Conservation (phyloP, 2,329 filamentous ascomycete genomes). For the Cercospora zeina region DNA sequence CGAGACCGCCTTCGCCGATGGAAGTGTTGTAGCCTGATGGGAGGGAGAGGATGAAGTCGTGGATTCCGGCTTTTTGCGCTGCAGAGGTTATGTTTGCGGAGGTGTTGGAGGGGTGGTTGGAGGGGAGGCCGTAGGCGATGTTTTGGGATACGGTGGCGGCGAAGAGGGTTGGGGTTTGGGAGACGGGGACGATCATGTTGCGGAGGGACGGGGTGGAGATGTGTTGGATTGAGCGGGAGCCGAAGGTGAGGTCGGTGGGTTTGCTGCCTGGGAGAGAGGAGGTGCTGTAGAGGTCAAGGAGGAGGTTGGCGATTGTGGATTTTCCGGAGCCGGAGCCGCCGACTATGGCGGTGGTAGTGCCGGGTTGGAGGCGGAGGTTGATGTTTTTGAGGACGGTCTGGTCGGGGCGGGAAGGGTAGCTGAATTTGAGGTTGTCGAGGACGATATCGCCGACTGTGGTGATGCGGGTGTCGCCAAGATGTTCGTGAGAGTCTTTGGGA, state of each 20-base stretch:
- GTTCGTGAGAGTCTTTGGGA: constrained; percentile 60
- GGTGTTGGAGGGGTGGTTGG: constrained; percentile 54
- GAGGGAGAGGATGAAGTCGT: constrained; percentile 74
- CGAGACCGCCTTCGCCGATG: constrained; percentile 73
- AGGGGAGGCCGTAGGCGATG: constrained; percentile 73
- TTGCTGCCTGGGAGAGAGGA: constrained; percentile 42
- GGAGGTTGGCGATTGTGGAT: constrained; percentile 73
- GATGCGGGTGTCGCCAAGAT: constrained; percentile 50
- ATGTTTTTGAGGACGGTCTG: constrained; percentile 61
- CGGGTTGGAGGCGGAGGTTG: constrained; percentile 63
- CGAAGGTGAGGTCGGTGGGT: constrained; percentile 58
- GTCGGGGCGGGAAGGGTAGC: constrained; percentile 63
- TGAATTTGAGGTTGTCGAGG: constrained; percentile 67
- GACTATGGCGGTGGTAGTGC: constrained; percentile 73
- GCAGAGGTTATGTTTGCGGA: constrained; percentile 50
- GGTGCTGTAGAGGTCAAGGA: constrained; percentile 75
- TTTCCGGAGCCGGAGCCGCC: constrained; percentile 89
- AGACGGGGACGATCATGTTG: constrained; percentile 64
- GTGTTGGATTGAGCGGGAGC: constrained; percentile 56
- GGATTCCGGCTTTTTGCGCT: constrained; percentile 63
- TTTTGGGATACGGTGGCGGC: constrained; percentile 75
- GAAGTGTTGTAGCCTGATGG: constrained; percentile 69
- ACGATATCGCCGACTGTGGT: constrained; percentile 54
- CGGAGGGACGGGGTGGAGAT: constrained; percentile 64
- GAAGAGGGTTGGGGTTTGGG: constrained; percentile 74